These are phyloP conservation scores for Sclerotinia minor DNA, from an alignment of 2,329 filamentous ascomycete species.

Conservation along the genomic window DNA sequence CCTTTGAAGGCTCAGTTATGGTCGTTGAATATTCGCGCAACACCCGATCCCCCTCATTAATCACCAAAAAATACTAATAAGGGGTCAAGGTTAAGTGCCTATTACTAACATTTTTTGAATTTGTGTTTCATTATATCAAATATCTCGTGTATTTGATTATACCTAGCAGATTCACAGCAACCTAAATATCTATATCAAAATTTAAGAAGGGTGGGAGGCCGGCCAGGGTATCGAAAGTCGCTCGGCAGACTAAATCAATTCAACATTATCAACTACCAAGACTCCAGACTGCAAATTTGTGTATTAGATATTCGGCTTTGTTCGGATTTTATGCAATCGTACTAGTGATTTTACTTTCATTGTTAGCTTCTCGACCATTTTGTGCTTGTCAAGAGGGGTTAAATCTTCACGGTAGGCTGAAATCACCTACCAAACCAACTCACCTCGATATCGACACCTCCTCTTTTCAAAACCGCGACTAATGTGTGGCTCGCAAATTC, in stretches of 20 bases:
- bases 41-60: not conserved
- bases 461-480: not conserved
- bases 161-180: too few relatives aligned
- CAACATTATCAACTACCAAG: not conserved
- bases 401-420: not conserved
- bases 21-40: not conserved
- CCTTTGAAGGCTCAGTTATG: not conserved
- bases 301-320: not conserved
- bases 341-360: not conserved
- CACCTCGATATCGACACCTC: not conserved
- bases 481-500: fast-evolving
- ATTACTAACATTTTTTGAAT: not conserved
- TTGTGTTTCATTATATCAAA: too few relatives aligned
- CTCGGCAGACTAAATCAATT: not conserved
- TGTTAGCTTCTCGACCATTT: not conserved
- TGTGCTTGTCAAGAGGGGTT: not conserved
- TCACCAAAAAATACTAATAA: not conserved
- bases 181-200: not conserved
- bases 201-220: not conserved
- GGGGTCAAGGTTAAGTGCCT: not conserved
- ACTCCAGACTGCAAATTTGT: fast-evolving
- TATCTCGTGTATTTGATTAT: fast-evolving
- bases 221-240: not conserved
- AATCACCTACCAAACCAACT: not conserved
- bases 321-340: not conserved